Base-by-base conservation (phyloP, 768 basidiomycete genomes). In the Podaxis mareebaensis region DNA sequence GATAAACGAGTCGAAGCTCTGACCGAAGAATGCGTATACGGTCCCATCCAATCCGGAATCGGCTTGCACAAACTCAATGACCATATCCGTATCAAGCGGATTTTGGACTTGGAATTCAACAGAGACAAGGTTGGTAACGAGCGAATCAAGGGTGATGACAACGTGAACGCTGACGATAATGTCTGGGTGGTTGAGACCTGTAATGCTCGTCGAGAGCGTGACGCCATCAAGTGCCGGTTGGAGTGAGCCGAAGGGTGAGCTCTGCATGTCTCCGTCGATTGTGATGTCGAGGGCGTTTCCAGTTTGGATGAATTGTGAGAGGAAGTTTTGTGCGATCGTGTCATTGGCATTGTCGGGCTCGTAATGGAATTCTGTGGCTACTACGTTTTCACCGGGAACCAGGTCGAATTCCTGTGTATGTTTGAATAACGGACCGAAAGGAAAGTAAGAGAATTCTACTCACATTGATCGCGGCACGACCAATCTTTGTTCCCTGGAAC, bases 301-400 rank as follows among this genome's bases (percentile, higher is more conserved):
- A 0, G 79, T 81, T 71, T 86, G 85, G 48, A 91, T 78, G 73
- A 89, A 91, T 38, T 76, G 70, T 8, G 82, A 78, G 65, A 90
- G 70, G 78, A 91, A 91, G 28, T 74, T 71, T 78, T 85, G 84
- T 3, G 90, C 89, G 24, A 78, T 73, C 3, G 89, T 89, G 68
- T 91, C 83, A 66, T 90, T 89, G 10, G 86, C 81, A 71, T 90
- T 72, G 10, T 79, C 78, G 0, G 90, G 89, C 66, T 80, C 76
- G 67, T 92, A 92, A 64, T 82, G 87, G 77, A 92, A 91, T 68
- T 90, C 87, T 2, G 87, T 77, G 0, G 77, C 57, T 24, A 85
- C 68, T 1, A 67, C 69, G 65, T 90, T 88, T 49, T 76, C 69
- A 49, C 88, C 89, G 3, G 89, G 88, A 20, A 79, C 73, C 48